These are phyloP conservation scores for Trichopus zeylanicus DNA, from an alignment of 116 monocot genomes.

Conservation along the genomic window DNA sequence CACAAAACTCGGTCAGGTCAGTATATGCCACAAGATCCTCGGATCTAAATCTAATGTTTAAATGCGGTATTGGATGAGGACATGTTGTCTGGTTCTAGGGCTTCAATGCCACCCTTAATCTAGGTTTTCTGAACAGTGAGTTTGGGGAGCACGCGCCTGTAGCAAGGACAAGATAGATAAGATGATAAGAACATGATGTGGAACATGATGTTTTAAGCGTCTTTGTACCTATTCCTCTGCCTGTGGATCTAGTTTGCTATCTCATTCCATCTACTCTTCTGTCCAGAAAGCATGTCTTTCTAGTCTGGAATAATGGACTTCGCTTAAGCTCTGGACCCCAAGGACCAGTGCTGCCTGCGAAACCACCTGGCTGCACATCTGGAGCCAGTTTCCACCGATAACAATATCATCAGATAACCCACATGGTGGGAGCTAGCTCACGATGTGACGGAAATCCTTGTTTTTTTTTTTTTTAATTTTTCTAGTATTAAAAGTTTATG, in stretches of 20 bases:
- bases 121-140: neutral
- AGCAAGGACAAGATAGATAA: too few species aligned
- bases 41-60: too few species aligned
- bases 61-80: too few species aligned
- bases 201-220: neutral
- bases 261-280: neutral
- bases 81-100: too few species aligned
- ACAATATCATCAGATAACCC: neutral
- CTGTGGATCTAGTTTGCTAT: neutral
- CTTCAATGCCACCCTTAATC: neutral
- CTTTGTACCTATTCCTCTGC: neutral
- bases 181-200: neutral
- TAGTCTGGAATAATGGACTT: neutral
- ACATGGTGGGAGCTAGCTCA: neutral
- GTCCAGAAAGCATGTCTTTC: neutral
- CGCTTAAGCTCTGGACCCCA: neutral
- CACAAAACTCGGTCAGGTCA: too few species aligned
- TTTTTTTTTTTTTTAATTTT: neutral
- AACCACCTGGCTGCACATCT: constrained; percentile 1
- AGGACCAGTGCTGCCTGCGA: neutral
- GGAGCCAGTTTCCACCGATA: neutral
- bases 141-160: too few species aligned
- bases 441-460: neutral
- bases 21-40: too few species aligned
- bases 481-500: too few species aligned